These are phyloP conservation scores for Marasmius oreades DNA, from an alignment of 1,284 basidiomycete genomes.

Conservation along the genomic window DNA sequence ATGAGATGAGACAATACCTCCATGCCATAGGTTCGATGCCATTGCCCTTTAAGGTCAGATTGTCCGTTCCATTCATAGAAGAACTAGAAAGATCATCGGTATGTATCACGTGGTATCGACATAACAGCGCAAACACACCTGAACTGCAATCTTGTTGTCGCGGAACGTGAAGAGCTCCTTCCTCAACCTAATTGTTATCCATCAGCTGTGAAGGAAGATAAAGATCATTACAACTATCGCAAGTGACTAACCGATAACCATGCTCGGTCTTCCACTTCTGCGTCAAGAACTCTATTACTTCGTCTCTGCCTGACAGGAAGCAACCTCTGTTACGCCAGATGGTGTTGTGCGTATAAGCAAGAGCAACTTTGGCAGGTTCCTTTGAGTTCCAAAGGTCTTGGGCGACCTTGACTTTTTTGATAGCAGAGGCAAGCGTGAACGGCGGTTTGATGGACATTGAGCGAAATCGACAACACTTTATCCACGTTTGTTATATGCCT, in stretches of 20 bases:
- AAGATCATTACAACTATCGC: too few relatives aligned
- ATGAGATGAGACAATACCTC: slow-evolving; percentile 25
- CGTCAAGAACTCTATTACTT: slow-evolving; percentile 47
- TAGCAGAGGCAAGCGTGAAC: slow-evolving; percentile 14
- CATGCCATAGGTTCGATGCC: slow-evolving; percentile 56
- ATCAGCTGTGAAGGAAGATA: background rate
- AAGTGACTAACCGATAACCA: slow-evolving; percentile 22
- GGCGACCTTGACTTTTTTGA: slow-evolving; percentile 22
- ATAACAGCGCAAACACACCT: slow-evolving; percentile 22
- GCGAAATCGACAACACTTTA: background rate
- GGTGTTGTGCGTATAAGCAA: slow-evolving; percentile 53
- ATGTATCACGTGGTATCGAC: too few relatives aligned
- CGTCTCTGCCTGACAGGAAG: slow-evolving; percentile 46
- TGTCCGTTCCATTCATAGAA: slow-evolving; percentile 57
- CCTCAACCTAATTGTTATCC: slow-evolving; percentile 17
- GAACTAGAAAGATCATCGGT: slow-evolving; percentile 34
- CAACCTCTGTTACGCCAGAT: slow-evolving; percentile 58
- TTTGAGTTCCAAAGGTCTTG: slow-evolving; percentile 25
- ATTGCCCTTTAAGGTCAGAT: slow-evolving; percentile 36
- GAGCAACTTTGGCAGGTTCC: slow-evolving; percentile 20
- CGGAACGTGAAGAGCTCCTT: slow-evolving; percentile 59
- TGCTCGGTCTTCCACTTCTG: slow-evolving; percentile 56
- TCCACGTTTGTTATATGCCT: background rate
- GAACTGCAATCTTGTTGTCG: slow-evolving; percentile 57
- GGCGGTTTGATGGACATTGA: slow-evolving; percentile 13